These are phyloP conservation scores for Bacidia rubella DNA, from an alignment of 495 filamentous ascomycete species.

Conservation along the genomic window DNA sequence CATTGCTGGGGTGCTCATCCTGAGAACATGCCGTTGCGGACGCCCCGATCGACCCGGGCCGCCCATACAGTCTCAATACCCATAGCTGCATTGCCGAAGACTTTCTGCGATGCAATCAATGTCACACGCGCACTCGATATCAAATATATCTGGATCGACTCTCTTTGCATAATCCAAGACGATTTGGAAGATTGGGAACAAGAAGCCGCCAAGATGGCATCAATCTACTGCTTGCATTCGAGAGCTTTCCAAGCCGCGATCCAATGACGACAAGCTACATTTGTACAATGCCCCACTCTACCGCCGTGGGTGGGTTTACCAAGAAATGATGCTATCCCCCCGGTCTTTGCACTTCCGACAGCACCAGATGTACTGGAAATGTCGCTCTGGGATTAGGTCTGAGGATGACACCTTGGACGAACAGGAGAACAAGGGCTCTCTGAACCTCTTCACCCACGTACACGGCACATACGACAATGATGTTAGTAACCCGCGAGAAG, in stretches of 20 bases:
- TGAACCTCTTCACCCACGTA: not conserved
- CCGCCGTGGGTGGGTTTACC: conserved; percentile 24
- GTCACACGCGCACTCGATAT: conserved; percentile 21
- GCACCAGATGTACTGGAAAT: not conserved
- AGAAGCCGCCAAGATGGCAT: conserved; percentile 9
- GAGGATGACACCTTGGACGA: not conserved
- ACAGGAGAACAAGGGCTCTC: not conserved
- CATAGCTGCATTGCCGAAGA: not conserved
- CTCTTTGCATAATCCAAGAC: conserved; percentile 33
- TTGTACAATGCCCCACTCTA: conserved; percentile 7
- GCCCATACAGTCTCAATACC: not conserved
- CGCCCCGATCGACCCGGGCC: not conserved
- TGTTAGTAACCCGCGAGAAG: not conserved
- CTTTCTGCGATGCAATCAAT: conserved; percentile 18
- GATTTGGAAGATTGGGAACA: conserved; percentile 8
- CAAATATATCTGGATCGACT: conserved; percentile 33
- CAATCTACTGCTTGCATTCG: conserved; percentile 6
- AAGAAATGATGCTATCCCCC: conserved; percentile 24
- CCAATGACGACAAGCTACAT: not conserved
- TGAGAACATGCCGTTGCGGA: not conserved
- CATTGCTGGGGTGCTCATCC: not conserved
- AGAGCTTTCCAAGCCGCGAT: not conserved
- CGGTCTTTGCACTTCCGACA: conserved; percentile 22
- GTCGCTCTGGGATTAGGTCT: not conserved
- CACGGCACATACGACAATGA: not conserved